Evolutionary conservation across 108 stramenopile genomes (phyloP).

Genomic region (Chaetoceros tenuissimus): DNA sequence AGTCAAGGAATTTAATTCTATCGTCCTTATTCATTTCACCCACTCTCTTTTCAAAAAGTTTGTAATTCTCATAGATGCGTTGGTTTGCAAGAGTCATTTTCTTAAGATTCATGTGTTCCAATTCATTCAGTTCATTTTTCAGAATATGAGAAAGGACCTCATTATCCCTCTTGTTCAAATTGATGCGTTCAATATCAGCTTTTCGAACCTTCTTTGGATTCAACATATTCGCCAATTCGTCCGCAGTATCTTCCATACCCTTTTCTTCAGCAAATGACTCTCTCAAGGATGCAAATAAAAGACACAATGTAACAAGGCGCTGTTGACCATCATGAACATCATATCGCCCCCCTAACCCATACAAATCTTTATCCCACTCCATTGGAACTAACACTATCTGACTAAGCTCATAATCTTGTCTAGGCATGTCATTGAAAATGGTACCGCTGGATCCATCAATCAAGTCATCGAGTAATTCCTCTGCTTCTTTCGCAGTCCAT

Average conservation of each 20-base stretch:
- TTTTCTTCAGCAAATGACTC: constrained; percentile 29
- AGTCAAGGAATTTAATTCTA: constrained; percentile 31
- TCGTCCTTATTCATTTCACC: constrained; percentile 17
- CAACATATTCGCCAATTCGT: constrained; percentile 32
- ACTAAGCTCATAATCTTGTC: constrained; percentile 33
- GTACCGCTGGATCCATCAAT: constrained; percentile 19
- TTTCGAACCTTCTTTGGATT: constrained; percentile 38
- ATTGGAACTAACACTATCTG: constrained; percentile 46
- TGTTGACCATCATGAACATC: constrained; percentile 55
- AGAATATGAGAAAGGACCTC: constrained; percentile 28
- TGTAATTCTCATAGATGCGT: constrained; percentile 9
- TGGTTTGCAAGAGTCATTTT: constrained; percentile 7
- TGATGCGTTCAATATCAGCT: constrained; percentile 25
- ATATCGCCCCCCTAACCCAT: constrained; percentile 32
- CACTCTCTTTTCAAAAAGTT: background rate
- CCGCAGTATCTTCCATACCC: constrained; percentile 17
- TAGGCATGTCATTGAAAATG: background rate
- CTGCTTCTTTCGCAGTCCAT: constrained; percentile 33
- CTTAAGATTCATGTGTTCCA: background rate
- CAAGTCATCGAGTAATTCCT: constrained; percentile 36
- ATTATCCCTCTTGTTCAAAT: constrained; percentile 36
- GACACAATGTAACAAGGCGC: constrained; percentile 33
- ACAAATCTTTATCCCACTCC: constrained; percentile 29
- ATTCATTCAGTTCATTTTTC: background rate
- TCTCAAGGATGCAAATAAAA: constrained; percentile 35